These are phyloP conservation scores for Aspergillus intermedius DNA, from an alignment of 2,329 filamentous ascomycete genomes.

Conservation along the genomic window DNA sequence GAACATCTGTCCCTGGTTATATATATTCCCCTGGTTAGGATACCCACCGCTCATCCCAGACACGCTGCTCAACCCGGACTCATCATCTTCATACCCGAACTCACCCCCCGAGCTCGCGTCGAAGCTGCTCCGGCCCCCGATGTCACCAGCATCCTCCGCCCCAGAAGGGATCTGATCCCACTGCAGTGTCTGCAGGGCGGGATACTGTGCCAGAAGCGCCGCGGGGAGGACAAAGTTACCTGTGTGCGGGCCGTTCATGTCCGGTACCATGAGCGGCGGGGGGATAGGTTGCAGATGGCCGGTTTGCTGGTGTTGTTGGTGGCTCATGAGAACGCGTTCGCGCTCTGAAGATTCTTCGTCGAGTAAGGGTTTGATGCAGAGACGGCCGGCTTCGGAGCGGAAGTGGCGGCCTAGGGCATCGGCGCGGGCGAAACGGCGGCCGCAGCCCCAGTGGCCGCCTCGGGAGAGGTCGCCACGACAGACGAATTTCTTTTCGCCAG, in stretches of 20 bases:
- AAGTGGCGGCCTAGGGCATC: conserved; percentile 94
- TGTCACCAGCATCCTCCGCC: conserved; percentile 50
- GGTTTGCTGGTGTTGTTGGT: conserved; percentile 62
- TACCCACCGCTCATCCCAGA: conserved; percentile 32
- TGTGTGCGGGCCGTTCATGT: conserved; percentile 50
- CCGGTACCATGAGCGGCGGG: conserved; percentile 55
- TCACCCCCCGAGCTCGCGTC: conserved; percentile 40
- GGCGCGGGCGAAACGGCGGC: conserved; percentile 84
- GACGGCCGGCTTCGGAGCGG: conserved; percentile 85
- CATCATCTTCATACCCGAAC: conserved; percentile 39
- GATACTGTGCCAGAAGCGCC: conserved; percentile 84
- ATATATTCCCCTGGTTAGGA: conserved; percentile 10
- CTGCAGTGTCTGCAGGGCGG: conserved; percentile 81
- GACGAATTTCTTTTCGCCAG: conserved; percentile 97
- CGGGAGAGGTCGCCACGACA: conserved; percentile 86
- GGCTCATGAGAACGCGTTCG: conserved; percentile 67
- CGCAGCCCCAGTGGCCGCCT: conserved; percentile 84
- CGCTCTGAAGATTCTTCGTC: conserved; percentile 87
- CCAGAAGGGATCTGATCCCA: conserved; percentile 69
- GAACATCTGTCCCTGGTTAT: conserved; percentile 18
- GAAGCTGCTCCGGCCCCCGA: conserved; percentile 58
- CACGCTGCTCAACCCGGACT: conserved; percentile 29
- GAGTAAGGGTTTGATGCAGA: conserved; percentile 94
- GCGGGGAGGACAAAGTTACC: conserved; percentile 71
- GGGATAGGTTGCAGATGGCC: conserved; percentile 53